Base-by-base conservation (phyloP, 352 stramenopile species). In the Globisporangium okanoganense region DNA sequence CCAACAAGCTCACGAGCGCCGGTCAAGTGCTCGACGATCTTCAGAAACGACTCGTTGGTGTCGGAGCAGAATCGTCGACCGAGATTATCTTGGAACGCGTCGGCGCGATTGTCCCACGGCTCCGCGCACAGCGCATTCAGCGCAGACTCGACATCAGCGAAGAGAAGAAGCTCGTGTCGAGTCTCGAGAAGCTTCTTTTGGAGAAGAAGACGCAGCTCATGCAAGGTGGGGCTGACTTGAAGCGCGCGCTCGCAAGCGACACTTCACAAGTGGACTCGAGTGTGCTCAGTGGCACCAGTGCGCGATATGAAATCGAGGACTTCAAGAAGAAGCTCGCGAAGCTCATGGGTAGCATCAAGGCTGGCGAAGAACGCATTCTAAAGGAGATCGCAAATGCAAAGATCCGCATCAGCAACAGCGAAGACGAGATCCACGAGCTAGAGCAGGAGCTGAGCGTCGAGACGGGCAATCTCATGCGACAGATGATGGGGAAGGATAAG, bases 241-340 rank as follows among this genome's bases (percentile, higher is more conserved):
- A 90, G 65, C 71, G 79, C 22, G 82, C 82, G 14, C 66, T 88
- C 4, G 78, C 74, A 0, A 89, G 76, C 31, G 82, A 92, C 52
- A 85, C 80, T 0, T 54, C 67, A 3, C 76, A 87, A 53, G 80
- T 92, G 5, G 85, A 94, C 45, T 92, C 85, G 18, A 64, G 47
- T 2, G 75, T 92, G 44, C 76, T 94, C 36, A 87, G 56, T 10
- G 80, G 80, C 5, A 71, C 73, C 1, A 70, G 62, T 20, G 82
- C 73, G 5, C 80, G 82, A 3, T 94, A 89, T 52, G 82, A 91
- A 27, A 72, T 90, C 16, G 80, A 87, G 3, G 73, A 88, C 45
- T 94, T 92, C 69, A 90, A 88, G 57, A 70, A 75, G n/a, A 91
- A 90, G 50, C 70, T 92, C 1, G 75, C 69, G 0, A 87, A 88